These are phyloP conservation scores for Podospora comata DNA, from an alignment of 495 filamentous ascomycete genomes.

Conservation along the genomic window DNA sequence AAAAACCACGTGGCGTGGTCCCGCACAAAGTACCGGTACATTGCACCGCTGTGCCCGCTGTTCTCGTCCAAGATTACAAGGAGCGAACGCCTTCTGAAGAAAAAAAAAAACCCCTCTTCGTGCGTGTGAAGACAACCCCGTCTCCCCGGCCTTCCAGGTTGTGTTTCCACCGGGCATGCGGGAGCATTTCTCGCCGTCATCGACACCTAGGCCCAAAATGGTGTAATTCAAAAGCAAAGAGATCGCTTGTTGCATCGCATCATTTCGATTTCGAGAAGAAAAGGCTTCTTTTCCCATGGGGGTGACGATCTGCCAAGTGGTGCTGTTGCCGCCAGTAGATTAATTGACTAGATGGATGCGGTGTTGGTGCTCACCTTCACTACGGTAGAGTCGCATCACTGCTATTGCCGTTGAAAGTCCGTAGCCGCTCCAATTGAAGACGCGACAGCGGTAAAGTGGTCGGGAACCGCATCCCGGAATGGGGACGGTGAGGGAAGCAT, in stretches of 20 bases:
- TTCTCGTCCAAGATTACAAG: slow-evolving; percentile 1
- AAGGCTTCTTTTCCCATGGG: neutral
- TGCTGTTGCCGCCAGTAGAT: neutral
- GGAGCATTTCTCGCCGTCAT: neutral
- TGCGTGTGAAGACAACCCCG: neutral
- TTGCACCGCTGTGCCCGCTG: neutral
- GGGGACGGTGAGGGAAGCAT: neutral
- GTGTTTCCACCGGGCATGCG: neutral
- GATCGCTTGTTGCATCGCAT: neutral
- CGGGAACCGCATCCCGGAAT: slow-evolving; percentile 7
- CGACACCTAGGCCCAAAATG: neutral
- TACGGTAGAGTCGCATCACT: neutral
- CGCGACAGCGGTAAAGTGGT: neutral
- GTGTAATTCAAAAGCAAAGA: neutral
- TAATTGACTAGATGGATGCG: neutral
- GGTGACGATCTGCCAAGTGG: neutral
- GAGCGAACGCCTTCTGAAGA: neutral
- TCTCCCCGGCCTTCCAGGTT: neutral
- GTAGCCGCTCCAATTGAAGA: neutral
- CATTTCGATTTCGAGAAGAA: neutral
- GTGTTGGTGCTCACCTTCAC: neutral
- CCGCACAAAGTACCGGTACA: slow-evolving; percentile 11
- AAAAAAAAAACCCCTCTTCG: neutral
- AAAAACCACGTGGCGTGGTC: slow-evolving; percentile 11
- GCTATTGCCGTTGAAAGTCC: slow-evolving; percentile 2